Evolutionary conservation across 2,329 filamentous ascomycete species (phyloP).

Genomic region (Ophiocordyceps sinensis): DNA sequence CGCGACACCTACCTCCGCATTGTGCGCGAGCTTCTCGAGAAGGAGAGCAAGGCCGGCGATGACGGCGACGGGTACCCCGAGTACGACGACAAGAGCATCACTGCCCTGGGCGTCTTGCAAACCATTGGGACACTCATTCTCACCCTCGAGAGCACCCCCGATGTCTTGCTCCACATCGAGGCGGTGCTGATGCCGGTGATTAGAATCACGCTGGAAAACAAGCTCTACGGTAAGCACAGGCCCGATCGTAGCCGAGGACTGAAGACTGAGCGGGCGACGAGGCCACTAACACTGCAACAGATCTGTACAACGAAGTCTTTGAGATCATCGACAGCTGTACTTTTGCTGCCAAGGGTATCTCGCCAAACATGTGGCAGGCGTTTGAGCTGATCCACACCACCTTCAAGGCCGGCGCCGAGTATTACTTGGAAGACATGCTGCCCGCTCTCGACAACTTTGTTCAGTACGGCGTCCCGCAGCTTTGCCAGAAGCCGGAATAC

Average conservation of each 20-base stretch:
- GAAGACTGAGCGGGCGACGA: too few species aligned
- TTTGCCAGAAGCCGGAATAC: conserved; percentile 74
- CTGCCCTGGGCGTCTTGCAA: conserved; percentile 86
- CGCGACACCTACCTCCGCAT: conserved; percentile 94
- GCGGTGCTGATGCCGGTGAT: conserved; percentile 96
- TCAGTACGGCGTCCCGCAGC: conserved; percentile 69
- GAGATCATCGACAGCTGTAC: conserved; percentile 99
- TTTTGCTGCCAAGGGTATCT: conserved; percentile 91
- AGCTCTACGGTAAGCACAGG: conserved; percentile 59
- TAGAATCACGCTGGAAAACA: conserved; percentile 90
- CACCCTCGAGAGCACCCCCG: conserved; percentile 90
- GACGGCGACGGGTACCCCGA: conserved; percentile 74
- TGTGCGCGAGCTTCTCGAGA: conserved; percentile 78
- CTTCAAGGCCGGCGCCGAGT: conserved; percentile 91
- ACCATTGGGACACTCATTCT: conserved; percentile 96
- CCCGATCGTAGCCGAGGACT: not conserved
- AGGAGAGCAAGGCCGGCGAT: conserved; percentile 62
- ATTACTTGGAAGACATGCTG: conserved; percentile 98
- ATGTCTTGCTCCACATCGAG: conserved; percentile 87
- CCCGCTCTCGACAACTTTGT: conserved; percentile 97
- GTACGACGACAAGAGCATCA: conserved; percentile 98
- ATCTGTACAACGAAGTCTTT: conserved; percentile 95
- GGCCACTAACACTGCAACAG: conserved; percentile 21
- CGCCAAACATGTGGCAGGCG: conserved; percentile 94
- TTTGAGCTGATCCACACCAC: conserved; percentile 94